Conservation (phyloP, 768 basidiomycete genomes). For the Lentinula sp. region DNA sequence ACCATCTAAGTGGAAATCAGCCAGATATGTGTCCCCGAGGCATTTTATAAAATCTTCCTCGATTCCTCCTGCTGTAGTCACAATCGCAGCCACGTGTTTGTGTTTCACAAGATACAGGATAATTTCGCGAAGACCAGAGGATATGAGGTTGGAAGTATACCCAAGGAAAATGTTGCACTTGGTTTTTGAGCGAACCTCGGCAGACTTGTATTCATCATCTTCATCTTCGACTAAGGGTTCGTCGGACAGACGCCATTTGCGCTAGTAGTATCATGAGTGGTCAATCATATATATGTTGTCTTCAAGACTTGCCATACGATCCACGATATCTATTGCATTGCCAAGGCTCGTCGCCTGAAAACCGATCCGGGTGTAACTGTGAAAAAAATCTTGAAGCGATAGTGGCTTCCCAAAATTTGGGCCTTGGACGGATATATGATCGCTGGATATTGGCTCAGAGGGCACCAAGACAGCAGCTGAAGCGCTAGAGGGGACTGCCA, state of each 20-base stretch:
- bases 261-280: constrained; percentile 32
- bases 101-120: constrained; percentile 91
- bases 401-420: constrained; percentile 76
- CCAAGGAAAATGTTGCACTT: constrained; percentile 91
- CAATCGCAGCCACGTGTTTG: constrained; percentile 81
- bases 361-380: constrained; percentile 84
- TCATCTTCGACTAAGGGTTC: constrained; percentile 72
- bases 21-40: constrained; percentile 92
- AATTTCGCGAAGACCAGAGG: constrained; percentile 92
- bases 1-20: constrained; percentile 89
- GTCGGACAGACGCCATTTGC: constrained; percentile 85
- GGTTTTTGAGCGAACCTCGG: constrained; percentile 57
- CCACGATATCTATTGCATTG: constrained; percentile 82
- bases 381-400: constrained; percentile 64
- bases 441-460: constrained; percentile 63
- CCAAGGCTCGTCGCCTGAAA: constrained; percentile 96
- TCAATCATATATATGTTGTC: neutral
- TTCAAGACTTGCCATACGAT: constrained; percentile 70
- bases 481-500: constrained; percentile 45
- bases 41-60: constrained; percentile 99
- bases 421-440: constrained; percentile 71
- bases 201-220: constrained; percentile 54
- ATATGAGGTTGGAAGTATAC: constrained; percentile 98
- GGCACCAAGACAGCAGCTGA: constrained; percentile 74
- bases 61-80: constrained; percentile 96